These are phyloP conservation scores for Geosmithia morbida DNA, from an alignment of 2,329 filamentous ascomycete genomes.

Conservation along the genomic window DNA sequence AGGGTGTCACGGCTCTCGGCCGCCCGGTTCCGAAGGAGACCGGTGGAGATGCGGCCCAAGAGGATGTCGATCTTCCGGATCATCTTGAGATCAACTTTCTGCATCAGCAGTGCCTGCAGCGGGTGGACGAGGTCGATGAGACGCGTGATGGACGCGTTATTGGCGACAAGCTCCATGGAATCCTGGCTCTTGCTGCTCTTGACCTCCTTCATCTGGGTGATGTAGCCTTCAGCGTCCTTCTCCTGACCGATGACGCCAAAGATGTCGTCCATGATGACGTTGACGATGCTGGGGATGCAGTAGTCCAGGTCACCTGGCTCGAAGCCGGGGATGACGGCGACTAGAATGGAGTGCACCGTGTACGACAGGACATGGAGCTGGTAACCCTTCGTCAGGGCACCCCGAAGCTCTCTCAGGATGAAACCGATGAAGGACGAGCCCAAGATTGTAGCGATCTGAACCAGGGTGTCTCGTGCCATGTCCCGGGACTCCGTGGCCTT, in stretches of 20 bases:
- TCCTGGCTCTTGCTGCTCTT: conserved; percentile 98
- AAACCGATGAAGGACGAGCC: conserved; percentile 80
- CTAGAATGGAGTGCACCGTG: conserved; percentile 82
- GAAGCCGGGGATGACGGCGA: conserved; percentile 58
- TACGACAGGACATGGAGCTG: conserved; percentile 92
- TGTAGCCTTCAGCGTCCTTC: conserved; percentile 93
- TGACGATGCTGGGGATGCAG: conserved; percentile 63
- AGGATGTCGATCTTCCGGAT: conserved; percentile 85
- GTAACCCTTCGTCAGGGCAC: conserved; percentile 71
- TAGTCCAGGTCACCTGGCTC: conserved; percentile 79
- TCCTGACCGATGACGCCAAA: conserved; percentile 88
- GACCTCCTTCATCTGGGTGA: conserved; percentile 91
- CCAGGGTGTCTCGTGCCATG: conserved; percentile 75
- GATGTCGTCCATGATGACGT: conserved; percentile 91
- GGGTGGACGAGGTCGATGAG: conserved; percentile 67
- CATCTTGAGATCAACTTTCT: conserved; percentile 72
- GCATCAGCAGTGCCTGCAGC: conserved; percentile 61
- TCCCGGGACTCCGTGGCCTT: conserved; percentile 81
- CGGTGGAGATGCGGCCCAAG: conserved; percentile 67
- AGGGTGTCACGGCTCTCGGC: conserved; percentile 69
- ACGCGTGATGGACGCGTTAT: conserved; percentile 60
- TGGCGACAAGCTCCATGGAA: conserved; percentile 85
- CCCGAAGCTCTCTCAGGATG: conserved; percentile 79
- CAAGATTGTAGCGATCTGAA: conserved; percentile 67
- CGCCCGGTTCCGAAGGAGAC: conserved; percentile 67